Conservation (phyloP, 1,139 yeast species). For the Suhomyces anneliseae region DNA sequence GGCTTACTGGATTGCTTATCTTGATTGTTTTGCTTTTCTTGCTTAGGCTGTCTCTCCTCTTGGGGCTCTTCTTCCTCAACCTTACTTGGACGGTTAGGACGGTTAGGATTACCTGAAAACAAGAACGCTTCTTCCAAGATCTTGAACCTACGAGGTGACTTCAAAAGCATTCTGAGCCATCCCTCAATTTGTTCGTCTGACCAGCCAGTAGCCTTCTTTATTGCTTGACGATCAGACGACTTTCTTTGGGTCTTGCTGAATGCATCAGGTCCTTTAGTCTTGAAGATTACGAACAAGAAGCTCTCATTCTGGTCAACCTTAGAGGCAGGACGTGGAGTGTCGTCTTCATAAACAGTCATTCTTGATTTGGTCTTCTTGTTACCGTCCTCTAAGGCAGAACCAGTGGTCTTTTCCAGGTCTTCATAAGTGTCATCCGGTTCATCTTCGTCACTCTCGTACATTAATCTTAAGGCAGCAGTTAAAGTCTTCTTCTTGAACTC, state of each 20-base stretch:
- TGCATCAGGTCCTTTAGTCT: conserved; percentile 45
- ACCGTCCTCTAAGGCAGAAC: conserved; percentile 26
- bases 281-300: conserved; percentile 57
- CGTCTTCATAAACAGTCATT: conserved; percentile 19
- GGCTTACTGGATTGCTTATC: neutral
- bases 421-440: conserved; percentile 86
- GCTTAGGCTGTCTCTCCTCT: neutral
- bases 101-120: conserved; percentile 41
- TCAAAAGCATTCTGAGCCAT: conserved; percentile 77
- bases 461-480: conserved; percentile 60
- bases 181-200: conserved; percentile 91
- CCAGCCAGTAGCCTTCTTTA: conserved; percentile 62
- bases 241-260: conserved; percentile 57
- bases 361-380: conserved; percentile 9
- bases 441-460: conserved; percentile 73
- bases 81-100: conserved; percentile 10
- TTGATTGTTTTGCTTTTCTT: neutral
- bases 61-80: neutral
- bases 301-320: conserved; percentile 41
- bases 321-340: conserved; percentile 5
- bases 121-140: conserved; percentile 61
- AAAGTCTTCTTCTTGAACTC: conserved; percentile 57
- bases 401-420: conserved; percentile 58
- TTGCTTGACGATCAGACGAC: conserved; percentile 48
- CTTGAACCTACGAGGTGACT: conserved; percentile 61